phyloP scores from a whole-genome alignment of 345 rosid genomes.

The Rhodamnia argentea region DNA sequence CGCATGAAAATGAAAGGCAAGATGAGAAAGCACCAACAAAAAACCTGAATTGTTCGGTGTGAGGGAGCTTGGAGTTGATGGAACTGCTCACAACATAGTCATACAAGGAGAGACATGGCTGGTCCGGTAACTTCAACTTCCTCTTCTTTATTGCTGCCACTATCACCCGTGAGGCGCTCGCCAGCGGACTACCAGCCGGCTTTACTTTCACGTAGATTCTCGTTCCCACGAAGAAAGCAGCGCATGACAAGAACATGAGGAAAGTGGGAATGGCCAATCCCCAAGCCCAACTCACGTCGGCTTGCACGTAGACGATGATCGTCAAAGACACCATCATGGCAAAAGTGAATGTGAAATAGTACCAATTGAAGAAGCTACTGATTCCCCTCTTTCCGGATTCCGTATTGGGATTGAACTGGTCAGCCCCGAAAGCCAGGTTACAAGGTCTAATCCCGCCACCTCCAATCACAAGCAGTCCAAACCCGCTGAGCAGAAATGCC shows the following conservation, averaged over 20 bases:
- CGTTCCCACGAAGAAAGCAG: constrained; percentile 25
- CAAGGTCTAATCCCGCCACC: constrained; percentile 47
- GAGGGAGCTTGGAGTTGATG: constrained; percentile 27
- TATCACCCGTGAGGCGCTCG: constrained; percentile 24
- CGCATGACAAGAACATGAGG: constrained; percentile 30
- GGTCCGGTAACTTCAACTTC: constrained; percentile 25
- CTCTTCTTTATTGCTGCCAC: constrained; percentile 52
- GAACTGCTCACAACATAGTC: constrained; percentile 14
- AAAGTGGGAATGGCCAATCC: constrained; percentile 43
- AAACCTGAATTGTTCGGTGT: constrained; percentile 36
- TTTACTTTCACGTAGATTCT: constrained; percentile 23
- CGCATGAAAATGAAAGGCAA: neutral
- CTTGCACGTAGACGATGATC: constrained; percentile 34
- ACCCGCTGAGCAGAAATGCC: constrained; percentile 14
- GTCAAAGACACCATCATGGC: constrained; percentile 34
- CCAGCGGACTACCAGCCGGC: constrained; percentile 31
- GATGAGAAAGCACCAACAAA: neutral
- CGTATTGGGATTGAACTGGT: constrained; percentile 41
- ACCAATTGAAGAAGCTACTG: constrained; percentile 57
- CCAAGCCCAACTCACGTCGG: constrained; percentile 48
- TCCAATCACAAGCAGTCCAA: constrained; percentile 27
- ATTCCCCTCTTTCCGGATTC: constrained; percentile 30
- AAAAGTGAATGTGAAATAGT: constrained; percentile 35
- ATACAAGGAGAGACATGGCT: constrained; percentile 24
- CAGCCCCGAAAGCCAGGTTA: constrained; percentile 45